Evolutionary conservation across 2,329 filamentous ascomycete species (phyloP).

Genomic region (Hirsutella rhossiliensis): DNA sequence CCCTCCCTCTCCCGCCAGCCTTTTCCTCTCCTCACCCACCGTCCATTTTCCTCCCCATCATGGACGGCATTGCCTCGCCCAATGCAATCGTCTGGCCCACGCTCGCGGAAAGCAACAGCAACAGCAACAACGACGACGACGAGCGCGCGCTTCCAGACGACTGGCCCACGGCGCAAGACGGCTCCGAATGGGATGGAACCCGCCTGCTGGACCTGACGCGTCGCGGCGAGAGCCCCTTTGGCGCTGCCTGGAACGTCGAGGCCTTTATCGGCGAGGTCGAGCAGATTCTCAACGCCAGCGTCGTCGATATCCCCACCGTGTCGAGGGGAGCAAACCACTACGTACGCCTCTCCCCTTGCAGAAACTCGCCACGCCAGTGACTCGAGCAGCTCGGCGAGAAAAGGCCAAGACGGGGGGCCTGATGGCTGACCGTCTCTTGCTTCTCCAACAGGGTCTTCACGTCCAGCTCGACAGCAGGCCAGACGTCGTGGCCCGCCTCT

Average conservation of each 20-base stretch:
- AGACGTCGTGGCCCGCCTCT: constrained; percentile 4
- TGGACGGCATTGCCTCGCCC: too few relatives aligned
- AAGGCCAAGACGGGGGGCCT: neutral
- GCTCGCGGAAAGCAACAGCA: too few relatives aligned
- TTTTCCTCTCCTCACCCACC: too few relatives aligned
- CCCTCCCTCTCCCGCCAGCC: too few relatives aligned
- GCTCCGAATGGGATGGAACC: constrained; percentile 5
- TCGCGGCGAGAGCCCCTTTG: constrained; percentile 13
- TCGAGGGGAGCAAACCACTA: constrained; percentile 15
- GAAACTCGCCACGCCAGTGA: too few relatives aligned
- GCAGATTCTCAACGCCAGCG: constrained; percentile 6
- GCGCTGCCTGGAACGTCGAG: constrained; percentile 10
- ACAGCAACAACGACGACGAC: too few relatives aligned
- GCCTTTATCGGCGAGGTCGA: constrained; percentile 15
- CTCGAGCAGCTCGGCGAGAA: neutral
- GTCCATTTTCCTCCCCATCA: too few relatives aligned
- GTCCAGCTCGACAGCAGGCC: neutral
- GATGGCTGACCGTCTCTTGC: neutral
- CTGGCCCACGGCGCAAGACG: constrained; percentile 6
- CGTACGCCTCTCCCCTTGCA: constrained; percentile 1
- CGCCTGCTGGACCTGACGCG: constrained; percentile 1
- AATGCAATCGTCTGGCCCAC: too few relatives aligned
- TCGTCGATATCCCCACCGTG: constrained; percentile 13
- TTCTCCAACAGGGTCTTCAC: constrained; percentile 2
- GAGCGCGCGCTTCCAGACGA: neutral